Evolutionary conservation across 768 basidiomycete genomes (phyloP).

Genomic region (Chalciporus piperatus): DNA sequence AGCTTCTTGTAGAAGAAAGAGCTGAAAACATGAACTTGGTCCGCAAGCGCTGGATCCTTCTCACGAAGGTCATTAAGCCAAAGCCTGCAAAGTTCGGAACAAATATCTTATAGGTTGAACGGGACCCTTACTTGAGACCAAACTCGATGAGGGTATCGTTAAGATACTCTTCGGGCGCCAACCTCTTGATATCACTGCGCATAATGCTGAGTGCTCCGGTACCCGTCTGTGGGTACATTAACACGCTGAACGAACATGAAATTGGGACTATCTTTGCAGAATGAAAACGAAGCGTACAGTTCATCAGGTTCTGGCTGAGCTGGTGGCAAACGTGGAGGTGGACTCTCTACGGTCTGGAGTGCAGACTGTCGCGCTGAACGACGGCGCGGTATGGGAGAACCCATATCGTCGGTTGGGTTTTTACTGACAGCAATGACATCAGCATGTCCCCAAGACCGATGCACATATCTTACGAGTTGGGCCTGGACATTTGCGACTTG

Average conservation of each 20-base stretch:
- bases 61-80: slow-evolving; percentile 63
- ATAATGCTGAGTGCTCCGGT: slow-evolving; percentile 82
- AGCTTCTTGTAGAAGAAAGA: slow-evolving; percentile 99
- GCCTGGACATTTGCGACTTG: slow-evolving; percentile 6
- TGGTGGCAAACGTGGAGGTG: slow-evolving; percentile 30
- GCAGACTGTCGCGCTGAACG: slow-evolving; percentile 37
- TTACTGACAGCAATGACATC: slow-evolving; percentile 9
- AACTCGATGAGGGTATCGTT: slow-evolving; percentile 98
- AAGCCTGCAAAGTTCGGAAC: slow-evolving; percentile 43
- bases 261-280: slow-evolving; percentile 2
- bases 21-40: slow-evolving; percentile 86
- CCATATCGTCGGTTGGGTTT: slow-evolving; percentile 6
- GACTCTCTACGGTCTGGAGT: slow-evolving; percentile 14
- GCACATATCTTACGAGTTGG: slow-evolving; percentile 15
- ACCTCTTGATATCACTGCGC: slow-evolving; percentile 68
- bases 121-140: slow-evolving; percentile 73
- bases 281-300: slow-evolving; percentile 43
- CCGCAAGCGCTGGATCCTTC: slow-evolving; percentile 57
- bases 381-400: slow-evolving; percentile 16
- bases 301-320: slow-evolving; percentile 53
- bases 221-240: slow-evolving; percentile 69
- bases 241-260: slow-evolving; percentile 44
- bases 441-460: background rate
- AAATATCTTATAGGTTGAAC: background rate
- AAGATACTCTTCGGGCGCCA: slow-evolving; percentile 79